Evolutionary conservation across 1,139 yeast genomes (phyloP), one percentile per base, ranked within the genome.

Genomic region (Lodderomyces beijingensis): DNA sequence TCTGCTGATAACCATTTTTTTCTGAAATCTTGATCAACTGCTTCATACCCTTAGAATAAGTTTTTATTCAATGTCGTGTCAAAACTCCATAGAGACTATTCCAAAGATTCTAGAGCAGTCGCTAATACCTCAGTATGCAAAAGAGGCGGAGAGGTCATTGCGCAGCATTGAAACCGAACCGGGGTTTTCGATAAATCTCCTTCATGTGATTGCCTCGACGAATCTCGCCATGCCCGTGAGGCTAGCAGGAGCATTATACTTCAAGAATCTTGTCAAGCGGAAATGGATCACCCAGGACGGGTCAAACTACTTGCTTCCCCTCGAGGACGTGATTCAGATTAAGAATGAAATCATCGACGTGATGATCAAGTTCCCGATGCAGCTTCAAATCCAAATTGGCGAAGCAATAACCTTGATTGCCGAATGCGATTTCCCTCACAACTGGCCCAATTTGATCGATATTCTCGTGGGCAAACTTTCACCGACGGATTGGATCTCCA

Each of bases 241-340:
- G 42, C 65, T 89, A 32, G 96, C 98, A 0, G 95, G 85, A 13
- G 91, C 96, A 2, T 63, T 93, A 35, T 88, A 83, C 57, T 88
- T 93, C 63, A 93, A 93, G 54, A 93, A 93, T 55, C 74, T 87
- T 43, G 70, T 91, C 44, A 81, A 76, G 45, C 65, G 96, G 34
- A 80, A 74, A 49, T 93, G 97, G 97, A 78, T 83, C 19, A 86
- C 87, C 53, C 95, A 87, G 44, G 85, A 85, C 40, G 97, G 98
- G 2, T 22, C 21, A 8, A 73, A 72, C 38, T 82, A 91, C 53
- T 54, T 78, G 38, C 62, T 89, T 22, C 71, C 82, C 2, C 44
- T 54, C 1, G 63, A 65, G 4, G 95, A 89, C 50, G 84, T 84
- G 1, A 64, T 59, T 8, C 63, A 79, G 36, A 74, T 93, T 47